Evolutionary conservation across 2,329 filamentous ascomycete genomes (phyloP).

Genomic region (Stemphylium beticola): DNA sequence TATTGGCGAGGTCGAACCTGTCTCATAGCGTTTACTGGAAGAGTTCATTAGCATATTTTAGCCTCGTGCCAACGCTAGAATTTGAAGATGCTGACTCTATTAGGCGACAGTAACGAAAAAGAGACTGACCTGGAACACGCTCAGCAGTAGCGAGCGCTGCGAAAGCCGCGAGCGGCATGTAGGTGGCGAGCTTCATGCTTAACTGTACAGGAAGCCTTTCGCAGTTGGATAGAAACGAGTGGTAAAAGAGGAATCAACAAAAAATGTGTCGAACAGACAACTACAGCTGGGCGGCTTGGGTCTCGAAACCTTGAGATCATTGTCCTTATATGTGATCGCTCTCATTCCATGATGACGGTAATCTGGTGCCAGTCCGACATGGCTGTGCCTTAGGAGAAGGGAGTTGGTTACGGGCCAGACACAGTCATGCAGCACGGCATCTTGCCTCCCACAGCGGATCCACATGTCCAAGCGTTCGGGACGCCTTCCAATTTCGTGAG

Average conservation of each 20-base stretch:
- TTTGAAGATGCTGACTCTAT: background rate
- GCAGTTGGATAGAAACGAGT: background rate
- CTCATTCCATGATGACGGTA: conserved; percentile 4
- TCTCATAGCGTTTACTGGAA: conserved; percentile 20
- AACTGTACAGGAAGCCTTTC: background rate
- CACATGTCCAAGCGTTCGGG: background rate
- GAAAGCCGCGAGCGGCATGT: conserved; percentile 16
- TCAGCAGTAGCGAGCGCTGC: conserved; percentile 22
- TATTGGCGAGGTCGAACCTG: conserved; percentile 30
- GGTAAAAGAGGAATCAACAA: conserved; percentile 21
- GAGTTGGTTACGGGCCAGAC: conserved; percentile 14
- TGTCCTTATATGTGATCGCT: conserved; percentile 23
- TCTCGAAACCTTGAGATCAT: background rate
- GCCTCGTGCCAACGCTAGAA: background rate
- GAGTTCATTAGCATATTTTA: background rate
- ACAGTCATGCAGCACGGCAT: conserved; percentile 31
- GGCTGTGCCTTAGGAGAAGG: conserved; percentile 8
- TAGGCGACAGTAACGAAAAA: background rate
- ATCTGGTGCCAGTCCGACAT: conserved; percentile 4
- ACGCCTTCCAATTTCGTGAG: background rate
- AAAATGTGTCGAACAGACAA: conserved; percentile 17
- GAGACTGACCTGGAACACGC: conserved; percentile 21
- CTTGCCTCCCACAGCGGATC: conserved; percentile 19
- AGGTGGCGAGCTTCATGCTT: conserved; percentile 30
- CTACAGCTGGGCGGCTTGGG: conserved; percentile 9